phyloP scores from a whole-genome alignment of 2,329 filamentous ascomycete species.

The Sporothrix phasma region DNA sequence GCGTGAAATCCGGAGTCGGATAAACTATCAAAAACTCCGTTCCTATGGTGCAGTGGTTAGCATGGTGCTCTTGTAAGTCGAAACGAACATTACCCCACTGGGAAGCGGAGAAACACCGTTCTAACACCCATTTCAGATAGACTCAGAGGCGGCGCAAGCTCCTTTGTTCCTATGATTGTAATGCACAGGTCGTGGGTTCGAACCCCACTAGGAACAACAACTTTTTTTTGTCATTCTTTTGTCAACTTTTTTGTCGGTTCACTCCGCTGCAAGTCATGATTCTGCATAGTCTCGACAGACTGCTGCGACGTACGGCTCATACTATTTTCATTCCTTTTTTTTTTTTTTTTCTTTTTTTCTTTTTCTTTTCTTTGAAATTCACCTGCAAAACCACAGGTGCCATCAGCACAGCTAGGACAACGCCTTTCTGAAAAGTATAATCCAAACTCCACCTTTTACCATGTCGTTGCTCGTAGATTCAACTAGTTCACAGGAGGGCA shows the following conservation, averaged over 20 bases:
- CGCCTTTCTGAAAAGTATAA: too few species aligned
- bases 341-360: neutral
- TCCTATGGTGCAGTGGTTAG: conserved; percentile 24
- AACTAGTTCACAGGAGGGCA: conserved; percentile 26
- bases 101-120: neutral
- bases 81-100: neutral
- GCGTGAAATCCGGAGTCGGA: neutral
- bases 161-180: conserved; percentile 20
- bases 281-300: too few species aligned
- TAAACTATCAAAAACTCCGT: conserved; percentile 20
- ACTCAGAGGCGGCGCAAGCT: conserved; percentile 14
- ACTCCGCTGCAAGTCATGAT: too few species aligned
- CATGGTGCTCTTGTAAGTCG: conserved; percentile 22
- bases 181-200: conserved; percentile 24
- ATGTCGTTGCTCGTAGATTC: neutral
- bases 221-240: conserved; percentile 11
- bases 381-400: too few species aligned
- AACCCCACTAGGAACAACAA: conserved; percentile 21
- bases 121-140: conserved; percentile 19
- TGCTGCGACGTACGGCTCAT: too few species aligned
- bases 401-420: too few species aligned
- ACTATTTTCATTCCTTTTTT: too few species aligned
- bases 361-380: neutral
- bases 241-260: neutral
- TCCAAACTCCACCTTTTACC: too few species aligned